Conservation (phyloP, 2,329 filamentous ascomycete species). For the Calonectria crousiana region DNA sequence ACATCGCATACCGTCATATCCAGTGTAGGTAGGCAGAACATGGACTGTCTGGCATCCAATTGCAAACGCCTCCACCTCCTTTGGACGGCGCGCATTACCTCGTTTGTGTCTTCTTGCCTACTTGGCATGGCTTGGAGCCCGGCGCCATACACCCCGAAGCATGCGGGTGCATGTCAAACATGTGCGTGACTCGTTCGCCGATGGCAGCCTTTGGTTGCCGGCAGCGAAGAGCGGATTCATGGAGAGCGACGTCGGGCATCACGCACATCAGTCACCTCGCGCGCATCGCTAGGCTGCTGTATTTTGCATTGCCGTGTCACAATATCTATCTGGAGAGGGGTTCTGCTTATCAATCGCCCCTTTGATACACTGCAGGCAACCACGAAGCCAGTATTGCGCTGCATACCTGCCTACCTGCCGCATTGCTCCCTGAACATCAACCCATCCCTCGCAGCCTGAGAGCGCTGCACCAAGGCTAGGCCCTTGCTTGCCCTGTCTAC, state of each 20-base stretch:
- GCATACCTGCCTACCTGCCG: not conserved
- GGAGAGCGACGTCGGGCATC: constrained; percentile 25
- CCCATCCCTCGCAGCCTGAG: not conserved
- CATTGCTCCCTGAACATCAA: constrained; percentile 1
- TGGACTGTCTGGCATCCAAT: not conserved
- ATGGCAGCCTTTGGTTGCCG: constrained; percentile 24
- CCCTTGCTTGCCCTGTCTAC: constrained; percentile 15
- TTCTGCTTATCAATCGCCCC: not conserved
- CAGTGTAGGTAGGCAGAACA: not conserved
- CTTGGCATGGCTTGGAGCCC: constrained; percentile 15
- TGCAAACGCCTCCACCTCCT: constrained; percentile 18
- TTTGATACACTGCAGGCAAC: constrained; percentile 7
- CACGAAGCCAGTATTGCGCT: constrained; percentile 1
- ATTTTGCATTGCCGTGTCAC: constrained; percentile 17
- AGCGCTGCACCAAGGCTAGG: not conserved
- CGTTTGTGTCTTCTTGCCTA: constrained; percentile 18
- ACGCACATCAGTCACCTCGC: constrained; percentile 22
- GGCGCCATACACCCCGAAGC: constrained; percentile 19
- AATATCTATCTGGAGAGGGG: constrained; percentile 9
- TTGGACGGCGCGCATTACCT: constrained; percentile 15
- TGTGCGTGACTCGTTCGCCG: constrained; percentile 18
- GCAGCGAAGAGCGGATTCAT: constrained; percentile 26
- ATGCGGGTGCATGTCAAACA: constrained; percentile 20
- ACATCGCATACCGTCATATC: constrained; percentile 18
- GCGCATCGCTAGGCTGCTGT: constrained; percentile 15